Base-by-base conservation (phyloP, 805 yeast genomes). In the Ogataea pignaliae region DNA sequence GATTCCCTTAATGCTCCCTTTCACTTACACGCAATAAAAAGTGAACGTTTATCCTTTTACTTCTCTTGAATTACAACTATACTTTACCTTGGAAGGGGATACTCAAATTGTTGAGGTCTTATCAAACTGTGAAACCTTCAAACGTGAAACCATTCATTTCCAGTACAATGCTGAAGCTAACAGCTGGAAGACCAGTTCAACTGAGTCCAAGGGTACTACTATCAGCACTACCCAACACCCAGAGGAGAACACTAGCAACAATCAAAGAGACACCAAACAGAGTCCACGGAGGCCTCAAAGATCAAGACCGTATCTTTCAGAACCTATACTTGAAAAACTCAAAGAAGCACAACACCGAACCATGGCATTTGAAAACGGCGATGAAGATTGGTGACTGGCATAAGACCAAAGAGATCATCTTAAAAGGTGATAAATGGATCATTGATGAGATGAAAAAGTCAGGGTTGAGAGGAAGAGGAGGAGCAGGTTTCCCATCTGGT, bases 401-500 rank as follows among this genome's bases (percentile, higher is more conserved):
- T 71, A 88, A 87, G 70, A 88, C 96, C 53, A 88, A 87, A 68
- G 96, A 87, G 67, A 81, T 87, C 55, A 64, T 87, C 34, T 67
- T 81, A 48, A 87, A 87, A 65, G 96, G 96, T 37, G 91, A 88
- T 65, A 77, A 79, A 48, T 87, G 96, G 96, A 87, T 87, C 66
- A 87, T 88, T 59, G 88, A 84, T 60, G 91, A 87, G 69, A 81
- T 85, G 73, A 87, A 87, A 64, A 76, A 79, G 57, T 83, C 90
- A 17, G 95, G 95, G 17, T 73, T 87, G 52, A 79, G 96, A 63
- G 96, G 96, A 46, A 80, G 96, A 67, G 96, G 96, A 47, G 96
- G 96, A 60, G 96, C 96, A 37, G 96, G 96, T 14, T 87, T 87
- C 75, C 96, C 96, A 43, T 79, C 89, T 18, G 96, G 96, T 29